Conservation (phyloP, 208 protist species). For the Acanthamoeba triangularis region DNA sequence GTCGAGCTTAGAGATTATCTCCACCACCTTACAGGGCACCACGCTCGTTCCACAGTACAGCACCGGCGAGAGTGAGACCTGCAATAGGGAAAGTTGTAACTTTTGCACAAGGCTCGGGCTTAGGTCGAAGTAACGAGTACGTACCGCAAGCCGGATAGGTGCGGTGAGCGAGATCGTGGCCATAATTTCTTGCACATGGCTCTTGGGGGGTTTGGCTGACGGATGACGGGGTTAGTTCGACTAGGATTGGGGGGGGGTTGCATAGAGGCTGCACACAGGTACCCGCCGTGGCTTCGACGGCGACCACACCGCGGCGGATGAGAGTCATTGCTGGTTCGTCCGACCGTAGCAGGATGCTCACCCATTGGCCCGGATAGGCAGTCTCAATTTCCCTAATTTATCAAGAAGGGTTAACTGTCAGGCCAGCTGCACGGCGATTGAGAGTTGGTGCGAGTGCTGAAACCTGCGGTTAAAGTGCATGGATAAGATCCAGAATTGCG, state of each 20-base stretch:
- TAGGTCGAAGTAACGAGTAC: too few relatives aligned
- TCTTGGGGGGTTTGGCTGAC: not conserved
- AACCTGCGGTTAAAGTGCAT: not conserved
- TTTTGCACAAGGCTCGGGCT: too few relatives aligned
- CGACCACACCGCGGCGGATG: not conserved
- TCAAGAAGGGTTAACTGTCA: not conserved
- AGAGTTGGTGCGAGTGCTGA: not conserved
- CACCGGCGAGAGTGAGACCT: not conserved
- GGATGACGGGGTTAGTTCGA: not conserved
- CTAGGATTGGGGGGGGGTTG: not conserved
- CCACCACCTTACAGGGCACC: not conserved
- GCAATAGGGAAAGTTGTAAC: not conserved
- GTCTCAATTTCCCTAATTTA: not conserved
- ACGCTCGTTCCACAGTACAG: not conserved
- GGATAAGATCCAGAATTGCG: not conserved
- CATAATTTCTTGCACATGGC: not conserved
- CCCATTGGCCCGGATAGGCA: constrained; percentile 11
- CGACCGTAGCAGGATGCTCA: not conserved
- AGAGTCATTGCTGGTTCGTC: not conserved
- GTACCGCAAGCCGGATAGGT: not conserved
- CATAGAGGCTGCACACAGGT: not conserved
- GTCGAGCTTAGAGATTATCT: not conserved
- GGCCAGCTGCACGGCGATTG: not conserved
- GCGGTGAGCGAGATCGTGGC: not conserved
- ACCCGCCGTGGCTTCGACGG: not conserved